phyloP scores from a whole-genome alignment of 2,329 filamentous ascomycete genomes.

The Epichloe brachyelytri region DNA sequence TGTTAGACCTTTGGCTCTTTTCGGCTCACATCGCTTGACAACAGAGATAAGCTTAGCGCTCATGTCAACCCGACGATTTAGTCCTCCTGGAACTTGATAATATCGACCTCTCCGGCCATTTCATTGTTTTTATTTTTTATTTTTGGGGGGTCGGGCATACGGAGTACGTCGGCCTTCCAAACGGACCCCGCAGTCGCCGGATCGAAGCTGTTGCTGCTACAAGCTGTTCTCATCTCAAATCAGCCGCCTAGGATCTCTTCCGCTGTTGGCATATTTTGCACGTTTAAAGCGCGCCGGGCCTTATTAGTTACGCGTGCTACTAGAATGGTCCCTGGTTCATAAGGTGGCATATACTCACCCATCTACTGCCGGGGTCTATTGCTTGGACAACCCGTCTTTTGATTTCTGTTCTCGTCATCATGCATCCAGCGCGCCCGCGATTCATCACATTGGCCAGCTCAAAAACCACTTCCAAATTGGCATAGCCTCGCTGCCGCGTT shows the following conservation, averaged over 20 bases:
- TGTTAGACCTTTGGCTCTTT: too few relatives aligned
- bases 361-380: conserved; percentile 2
- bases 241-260: not conserved
- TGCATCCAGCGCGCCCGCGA: conserved; percentile 3
- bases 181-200: too few relatives aligned
- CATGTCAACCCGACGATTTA: too few relatives aligned
- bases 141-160: too few relatives aligned
- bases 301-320: not conserved
- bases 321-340: not conserved
- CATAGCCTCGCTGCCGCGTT: not conserved
- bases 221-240: not conserved
- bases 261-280: not conserved
- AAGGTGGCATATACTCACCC: not conserved
- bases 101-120: too few relatives aligned
- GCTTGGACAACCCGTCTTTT: conserved; percentile 1
- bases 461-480: not conserved
- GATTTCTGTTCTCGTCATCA: conserved; percentile 6
- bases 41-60: too few relatives aligned
- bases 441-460: not conserved
- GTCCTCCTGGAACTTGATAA: too few relatives aligned
- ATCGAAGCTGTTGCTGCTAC: too few relatives aligned
- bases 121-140: too few relatives aligned
- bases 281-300: not conserved
- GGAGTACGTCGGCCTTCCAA: too few relatives aligned
- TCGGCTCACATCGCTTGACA: too few relatives aligned